Base-by-base conservation (phyloP, 1,284 basidiomycete genomes). In the Ganoderma leucocontextum region DNA sequence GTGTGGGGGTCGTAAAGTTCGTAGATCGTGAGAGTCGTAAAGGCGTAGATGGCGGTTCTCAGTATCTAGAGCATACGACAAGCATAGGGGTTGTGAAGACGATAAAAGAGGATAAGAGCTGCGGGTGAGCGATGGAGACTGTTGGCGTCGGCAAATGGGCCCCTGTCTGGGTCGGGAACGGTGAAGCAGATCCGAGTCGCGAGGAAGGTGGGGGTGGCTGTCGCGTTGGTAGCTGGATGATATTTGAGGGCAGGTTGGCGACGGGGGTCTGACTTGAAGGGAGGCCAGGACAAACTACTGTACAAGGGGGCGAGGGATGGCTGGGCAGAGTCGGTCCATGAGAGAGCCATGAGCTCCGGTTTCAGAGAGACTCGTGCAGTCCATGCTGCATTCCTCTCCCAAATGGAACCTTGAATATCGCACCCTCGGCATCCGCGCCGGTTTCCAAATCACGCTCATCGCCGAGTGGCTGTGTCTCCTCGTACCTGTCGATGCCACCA, bases 131-230 rank as follows among this genome's bases (percentile, higher is more conserved):
- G 42, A 36, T 60, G 36, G 53, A 25, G 38, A 25, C 13, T 8
- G 58, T 60, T n/a, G n/a, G 38, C 25, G 62, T 57, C 38, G 36
- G 49, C 49, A 41, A 38, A 39, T 19, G 38, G 22, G 39, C 36
- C 52, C 47, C 29, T 25, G 44, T 33, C 17, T 8, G 39, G 22
- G 60, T 61, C 55, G 38, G 42, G 57, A 62, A 17, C 25, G 63
- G 13, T 65, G 71, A 70, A 68, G 68, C 67, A 65, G 65, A 68
- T 68, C n/a, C 58, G 58, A 38, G 57, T 33, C 44, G 52, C 59
- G 60, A 65, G 62, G 25, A 62, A 63, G 60, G 59, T 63, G 39
- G 41, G 63, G 47, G 47, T 44, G 39, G 59, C 35, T 19, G 62
- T 63, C 66, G 64, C 62, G 60, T 53, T 69, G 68, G 64, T 44